These are phyloP conservation scores for Exophiala sideris DNA, from an alignment of 2,329 filamentous ascomycete species.

Conservation along the genomic window DNA sequence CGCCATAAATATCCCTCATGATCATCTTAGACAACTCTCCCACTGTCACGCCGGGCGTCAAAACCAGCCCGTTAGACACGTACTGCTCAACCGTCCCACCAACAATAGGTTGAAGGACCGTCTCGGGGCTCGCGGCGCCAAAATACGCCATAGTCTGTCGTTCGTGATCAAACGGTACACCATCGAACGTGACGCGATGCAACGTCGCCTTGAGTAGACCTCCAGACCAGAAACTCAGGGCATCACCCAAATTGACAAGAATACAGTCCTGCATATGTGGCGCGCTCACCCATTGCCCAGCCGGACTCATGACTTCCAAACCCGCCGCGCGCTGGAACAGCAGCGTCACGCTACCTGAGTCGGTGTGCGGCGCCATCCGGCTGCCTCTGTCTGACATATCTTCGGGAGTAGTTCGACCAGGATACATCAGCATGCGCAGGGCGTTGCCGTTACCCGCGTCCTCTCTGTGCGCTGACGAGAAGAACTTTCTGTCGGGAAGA, in stretches of 20 bases:
- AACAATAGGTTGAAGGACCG: conserved; percentile 22
- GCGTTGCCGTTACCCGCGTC: conserved; percentile 64
- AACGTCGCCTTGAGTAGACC: conserved; percentile 85
- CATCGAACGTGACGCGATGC: conserved; percentile 62
- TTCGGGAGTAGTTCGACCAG: conserved; percentile 37
- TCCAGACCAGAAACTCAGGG: conserved; percentile 84
- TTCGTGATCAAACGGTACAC: conserved; percentile 21
- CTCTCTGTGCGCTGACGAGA: conserved; percentile 63
- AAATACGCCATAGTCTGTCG: conserved; percentile 30
- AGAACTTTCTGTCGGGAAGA: conserved; percentile 62
- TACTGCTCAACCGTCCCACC: conserved; percentile 10
- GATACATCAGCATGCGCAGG: conserved; percentile 72
- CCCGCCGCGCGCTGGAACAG: conserved; percentile 56
- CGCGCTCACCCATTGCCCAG: conserved; percentile 74
- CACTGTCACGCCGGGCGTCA: conserved; percentile 25
- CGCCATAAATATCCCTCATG: conserved; percentile 25
- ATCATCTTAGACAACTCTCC: conserved; percentile 24
- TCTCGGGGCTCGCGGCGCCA: conserved; percentile 24
- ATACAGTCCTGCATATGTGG: conserved; percentile 76
- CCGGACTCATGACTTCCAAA: conserved; percentile 63
- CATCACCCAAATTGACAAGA: conserved; percentile 82
- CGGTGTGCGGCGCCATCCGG: conserved; percentile 54
- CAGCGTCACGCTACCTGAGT: conserved; percentile 54
- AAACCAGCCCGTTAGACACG: conserved; percentile 23
- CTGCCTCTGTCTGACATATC: conserved; percentile 1